Percentiles rank a stretch among this genome's conserved stretches.
Conservation (phyloP, 805 yeast genomes). For the Candida maltosa region DNA sequence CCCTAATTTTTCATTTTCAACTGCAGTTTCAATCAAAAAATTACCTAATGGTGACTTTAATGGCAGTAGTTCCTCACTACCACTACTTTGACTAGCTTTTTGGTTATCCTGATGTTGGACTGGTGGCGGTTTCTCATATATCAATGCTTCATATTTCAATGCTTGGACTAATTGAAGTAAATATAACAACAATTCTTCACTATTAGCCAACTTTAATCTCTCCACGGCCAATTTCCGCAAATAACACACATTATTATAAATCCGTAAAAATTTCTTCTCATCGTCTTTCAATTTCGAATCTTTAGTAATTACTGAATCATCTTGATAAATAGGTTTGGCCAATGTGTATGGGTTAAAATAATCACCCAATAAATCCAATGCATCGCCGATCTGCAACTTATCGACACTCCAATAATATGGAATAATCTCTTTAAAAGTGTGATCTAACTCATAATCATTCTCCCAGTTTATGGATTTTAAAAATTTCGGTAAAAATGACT, state of each 20-base stretch:
- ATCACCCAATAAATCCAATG: constrained; percentile 80
- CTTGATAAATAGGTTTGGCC: constrained; percentile 6
- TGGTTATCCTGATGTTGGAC: constrained; percentile 5
- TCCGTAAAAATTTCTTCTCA: constrained; percentile 27
- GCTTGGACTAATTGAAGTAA: constrained; percentile 90
- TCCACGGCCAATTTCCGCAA: constrained; percentile 88
- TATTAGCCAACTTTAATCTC: constrained; percentile 71
- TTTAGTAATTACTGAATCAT: neutral
- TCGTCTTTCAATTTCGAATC: constrained; percentile 15
- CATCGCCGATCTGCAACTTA: constrained; percentile 78
- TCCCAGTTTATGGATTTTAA: constrained; percentile 87
- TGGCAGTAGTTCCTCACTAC: constrained; percentile 14
- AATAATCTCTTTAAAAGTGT: constrained; percentile 66
- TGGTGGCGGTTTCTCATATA: constrained; percentile 13
- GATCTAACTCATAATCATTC: constrained; percentile 74
- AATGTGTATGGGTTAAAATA: constrained; percentile 54
- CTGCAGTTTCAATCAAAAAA: constrained; percentile 71
- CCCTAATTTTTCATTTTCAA: constrained; percentile 64
- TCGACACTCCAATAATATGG: constrained; percentile 60
- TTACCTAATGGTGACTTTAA: constrained; percentile 62
- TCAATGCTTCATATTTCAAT: constrained; percentile 65
- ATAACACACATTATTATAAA: constrained; percentile 44
- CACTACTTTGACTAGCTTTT: constrained; percentile 14
- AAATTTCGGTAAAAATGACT: constrained; percentile 63
- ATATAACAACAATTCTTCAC: constrained; percentile 76